Percentiles rank a stretch among this genome's conserved stretches.
Evolutionary conservation across 768 basidiomycete species (phyloP).

Genomic region (Chlorophyllum brunneum): DNA sequence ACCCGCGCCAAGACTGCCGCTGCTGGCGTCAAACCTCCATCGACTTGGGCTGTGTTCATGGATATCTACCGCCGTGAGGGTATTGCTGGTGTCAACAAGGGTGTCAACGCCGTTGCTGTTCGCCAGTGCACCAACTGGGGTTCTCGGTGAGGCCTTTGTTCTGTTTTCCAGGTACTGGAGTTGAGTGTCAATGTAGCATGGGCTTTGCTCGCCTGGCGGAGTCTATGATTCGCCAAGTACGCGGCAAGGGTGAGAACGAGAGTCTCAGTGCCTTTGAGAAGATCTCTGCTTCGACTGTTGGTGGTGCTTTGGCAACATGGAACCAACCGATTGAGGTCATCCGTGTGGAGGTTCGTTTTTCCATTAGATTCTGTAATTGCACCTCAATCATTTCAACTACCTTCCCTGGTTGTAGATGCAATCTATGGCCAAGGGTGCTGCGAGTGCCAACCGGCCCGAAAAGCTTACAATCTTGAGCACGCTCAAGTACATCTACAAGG

Average conservation of each 20-base stretch:
- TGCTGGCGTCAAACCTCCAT: slow-evolving; percentile 79
- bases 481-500: slow-evolving; percentile 89
- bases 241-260: slow-evolving; percentile 77
- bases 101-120: slow-evolving; percentile 92
- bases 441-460: slow-evolving; percentile 78
- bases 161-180: background rate
- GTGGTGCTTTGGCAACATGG: slow-evolving; percentile 97
- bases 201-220: slow-evolving; percentile 96
- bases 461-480: slow-evolving; percentile 93
- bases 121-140: slow-evolving; percentile 95
- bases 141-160: slow-evolving; percentile 55
- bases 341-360: slow-evolving; percentile 75
- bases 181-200: slow-evolving; percentile 54
- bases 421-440: slow-evolving; percentile 86
- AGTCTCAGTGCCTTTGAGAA: slow-evolving; percentile 77
- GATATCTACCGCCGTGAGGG: slow-evolving; percentile 95
- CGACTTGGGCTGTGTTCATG: slow-evolving; percentile 90
- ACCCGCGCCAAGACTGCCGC: slow-evolving; percentile 92
- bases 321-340: slow-evolving; percentile 99
- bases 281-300: slow-evolving; percentile 82
- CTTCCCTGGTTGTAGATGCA: slow-evolving; percentile 71
- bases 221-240: slow-evolving; percentile 65
- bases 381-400: background rate
- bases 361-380: background rate
- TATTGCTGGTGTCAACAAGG: slow-evolving; percentile 96